A percentile compares a stretch with the other conserved stretches of the same genome.
Conservation (phyloP, 2,329 filamentous ascomycete species). For the Sporothrix phasma region DNA sequence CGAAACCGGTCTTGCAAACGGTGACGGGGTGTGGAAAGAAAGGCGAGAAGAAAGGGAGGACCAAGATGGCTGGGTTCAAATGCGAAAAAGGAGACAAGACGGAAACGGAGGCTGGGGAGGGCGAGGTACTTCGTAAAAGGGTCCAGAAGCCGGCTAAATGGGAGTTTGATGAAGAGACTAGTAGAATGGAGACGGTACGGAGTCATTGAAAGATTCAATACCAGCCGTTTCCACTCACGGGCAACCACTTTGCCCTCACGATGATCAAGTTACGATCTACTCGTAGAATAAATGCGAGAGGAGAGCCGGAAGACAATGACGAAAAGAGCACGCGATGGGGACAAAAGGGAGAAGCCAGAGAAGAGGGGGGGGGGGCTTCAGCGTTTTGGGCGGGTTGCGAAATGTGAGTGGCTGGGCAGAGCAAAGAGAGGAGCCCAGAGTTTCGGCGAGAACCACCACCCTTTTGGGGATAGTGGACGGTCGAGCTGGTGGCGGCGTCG, state of each 20-base stretch:
- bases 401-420: constrained; percentile 8
- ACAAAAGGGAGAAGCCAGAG: not conserved
- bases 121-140: not conserved
- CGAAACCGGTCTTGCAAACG: not conserved
- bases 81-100: not conserved
- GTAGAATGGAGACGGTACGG: not conserved
- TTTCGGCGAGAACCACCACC: not conserved
- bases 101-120: not conserved
- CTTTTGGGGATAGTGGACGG: not conserved
- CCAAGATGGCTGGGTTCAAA: not conserved
- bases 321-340: not conserved
- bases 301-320: not conserved
- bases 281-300: not conserved
- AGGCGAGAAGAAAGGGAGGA: not conserved
- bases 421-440: not conserved
- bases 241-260: not conserved
- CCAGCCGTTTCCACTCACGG: not conserved
- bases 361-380: not conserved
- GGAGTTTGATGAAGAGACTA: not conserved
- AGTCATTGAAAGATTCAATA: not conserved
- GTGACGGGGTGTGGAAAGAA: not conserved
- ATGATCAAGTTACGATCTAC: not conserved
- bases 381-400: constrained; percentile 1
- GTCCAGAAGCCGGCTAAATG: not conserved
- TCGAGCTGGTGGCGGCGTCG: not conserved